phyloP scores from a whole-genome alignment of 495 filamentous ascomycete genomes.

The Trichocladium uniseriatum region DNA sequence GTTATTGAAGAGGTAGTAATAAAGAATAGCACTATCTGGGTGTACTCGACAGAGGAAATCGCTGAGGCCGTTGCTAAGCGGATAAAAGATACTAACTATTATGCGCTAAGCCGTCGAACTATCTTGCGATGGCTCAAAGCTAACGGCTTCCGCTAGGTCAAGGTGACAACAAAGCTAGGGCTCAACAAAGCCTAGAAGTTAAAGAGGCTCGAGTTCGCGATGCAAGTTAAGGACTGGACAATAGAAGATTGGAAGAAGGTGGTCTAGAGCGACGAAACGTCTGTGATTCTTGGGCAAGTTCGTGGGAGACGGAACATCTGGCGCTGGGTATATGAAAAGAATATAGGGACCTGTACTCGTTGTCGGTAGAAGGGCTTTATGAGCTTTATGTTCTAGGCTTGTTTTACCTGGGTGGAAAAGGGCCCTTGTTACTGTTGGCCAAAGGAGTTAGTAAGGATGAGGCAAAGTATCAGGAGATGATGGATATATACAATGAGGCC shows the following conservation, averaged over 20 bases:
- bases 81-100: too few species aligned
- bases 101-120: too few species aligned
- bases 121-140: neutral
- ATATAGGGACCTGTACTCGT: neutral
- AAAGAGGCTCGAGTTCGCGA: neutral
- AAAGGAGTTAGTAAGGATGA: neutral
- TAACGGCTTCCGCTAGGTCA: neutral
- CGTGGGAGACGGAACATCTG: neutral
- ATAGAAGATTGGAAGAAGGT: slow-evolving; percentile 1
- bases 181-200: neutral
- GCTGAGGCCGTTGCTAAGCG: too few species aligned
- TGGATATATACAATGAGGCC: neutral
- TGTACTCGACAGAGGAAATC: too few species aligned
- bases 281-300: neutral
- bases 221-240: neutral
- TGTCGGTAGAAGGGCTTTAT: slow-evolving; percentile 2
- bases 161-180: neutral
- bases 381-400: slow-evolving; percentile 6
- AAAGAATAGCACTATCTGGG: too few species aligned
- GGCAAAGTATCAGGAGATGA: neutral
- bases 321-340: neutral
- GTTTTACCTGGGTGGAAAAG: neutral
- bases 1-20: too few species aligned
- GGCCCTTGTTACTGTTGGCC: slow-evolving; percentile 4
- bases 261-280: neutral